Evolutionary conservation across 306 rosid genomes (phyloP), one percentile per base, ranked within the genome.

Genomic region (Hippophae gyantsensis): DNA sequence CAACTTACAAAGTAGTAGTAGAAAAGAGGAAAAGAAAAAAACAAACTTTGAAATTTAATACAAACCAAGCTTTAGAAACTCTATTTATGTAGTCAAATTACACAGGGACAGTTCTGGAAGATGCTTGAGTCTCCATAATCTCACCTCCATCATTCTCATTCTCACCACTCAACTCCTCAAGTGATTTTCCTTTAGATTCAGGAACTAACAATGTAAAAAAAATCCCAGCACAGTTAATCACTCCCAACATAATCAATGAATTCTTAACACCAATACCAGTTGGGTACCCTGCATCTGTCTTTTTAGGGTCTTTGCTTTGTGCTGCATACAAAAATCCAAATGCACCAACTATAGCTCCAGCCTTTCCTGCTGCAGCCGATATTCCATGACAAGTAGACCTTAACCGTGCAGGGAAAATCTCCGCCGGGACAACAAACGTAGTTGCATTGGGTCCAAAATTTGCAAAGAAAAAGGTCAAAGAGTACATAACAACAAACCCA

Each of bases 381-480:
- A 90, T 87, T 3, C 96, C 98, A 54, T 90, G 98, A 52, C 98
- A 90, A 0, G 98, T 90, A 0, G 98, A 90, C 75, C 98, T 74
- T 0, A 90, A 61, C 69, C 98, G 75, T 1, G 98, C 98, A 0
- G 96, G 98, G 73, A 90, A 90, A 13, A 90, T 90, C 74, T 90
- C 96, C 0, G 98, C 96, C 0, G 98, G 98, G 5, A 90, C 89
- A 4, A 90, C 80, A 57, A 87, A 90, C 2, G 98, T 90, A 2
- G 98, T 90, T 2, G 98, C 74, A 26, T 90, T 90, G 11, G 98
- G 98, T 42, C 98, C 96, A 18, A 87, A 90, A 53, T 90, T 90
- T 3, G 98, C 79, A 53, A 90, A 90, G 80, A 90, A 90, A 46
- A 90, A 90, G 0, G 98, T 90, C 1, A 90, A 25, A 0, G 95